Conservation (phyloP, 1,284 basidiomycete genomes). For the Pseudomicrostroma phylloplanum region DNA sequence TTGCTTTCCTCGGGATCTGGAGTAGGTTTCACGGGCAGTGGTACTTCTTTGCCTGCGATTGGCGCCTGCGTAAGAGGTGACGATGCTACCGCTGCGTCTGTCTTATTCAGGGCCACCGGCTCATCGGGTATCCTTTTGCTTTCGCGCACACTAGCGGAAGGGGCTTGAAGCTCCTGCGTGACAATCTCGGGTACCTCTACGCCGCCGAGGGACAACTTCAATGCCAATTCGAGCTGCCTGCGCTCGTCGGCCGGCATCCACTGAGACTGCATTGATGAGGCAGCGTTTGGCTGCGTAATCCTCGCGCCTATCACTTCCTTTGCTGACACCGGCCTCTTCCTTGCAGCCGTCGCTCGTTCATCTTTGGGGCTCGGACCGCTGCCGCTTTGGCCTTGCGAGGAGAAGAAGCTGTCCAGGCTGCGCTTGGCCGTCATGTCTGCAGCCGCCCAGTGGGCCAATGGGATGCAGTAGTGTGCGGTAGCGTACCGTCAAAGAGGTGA, state of each 20-base stretch:
- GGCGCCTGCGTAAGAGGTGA: too few species aligned
- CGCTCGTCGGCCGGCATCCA: conserved; percentile 1
- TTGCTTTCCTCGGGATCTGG: background rate
- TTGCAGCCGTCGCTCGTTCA: too few species aligned
- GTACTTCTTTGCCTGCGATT: too few species aligned
- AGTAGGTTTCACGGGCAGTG: too few species aligned
- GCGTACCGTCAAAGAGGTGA: too few species aligned
- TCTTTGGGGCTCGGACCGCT: too few species aligned
- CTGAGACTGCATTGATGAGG: background rate
- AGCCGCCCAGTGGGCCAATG: background rate
- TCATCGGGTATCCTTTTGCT: too few species aligned
- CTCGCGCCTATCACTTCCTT: background rate
- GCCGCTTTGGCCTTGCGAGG: background rate
- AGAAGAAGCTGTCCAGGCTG: background rate
- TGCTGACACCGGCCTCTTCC: too few species aligned
- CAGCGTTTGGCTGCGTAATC: background rate
- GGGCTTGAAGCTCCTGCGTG: background rate
- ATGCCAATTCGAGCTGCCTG: background rate
- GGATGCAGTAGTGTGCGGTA: background rate
- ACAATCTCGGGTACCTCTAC: background rate
- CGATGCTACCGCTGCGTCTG: too few species aligned
- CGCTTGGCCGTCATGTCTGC: background rate
- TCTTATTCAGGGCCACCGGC: too few species aligned
- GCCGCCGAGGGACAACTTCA: background rate
- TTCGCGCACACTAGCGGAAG: background rate